Conservation (phyloP, 768 basidiomycete species). For the Podaxis sp. region DNA sequence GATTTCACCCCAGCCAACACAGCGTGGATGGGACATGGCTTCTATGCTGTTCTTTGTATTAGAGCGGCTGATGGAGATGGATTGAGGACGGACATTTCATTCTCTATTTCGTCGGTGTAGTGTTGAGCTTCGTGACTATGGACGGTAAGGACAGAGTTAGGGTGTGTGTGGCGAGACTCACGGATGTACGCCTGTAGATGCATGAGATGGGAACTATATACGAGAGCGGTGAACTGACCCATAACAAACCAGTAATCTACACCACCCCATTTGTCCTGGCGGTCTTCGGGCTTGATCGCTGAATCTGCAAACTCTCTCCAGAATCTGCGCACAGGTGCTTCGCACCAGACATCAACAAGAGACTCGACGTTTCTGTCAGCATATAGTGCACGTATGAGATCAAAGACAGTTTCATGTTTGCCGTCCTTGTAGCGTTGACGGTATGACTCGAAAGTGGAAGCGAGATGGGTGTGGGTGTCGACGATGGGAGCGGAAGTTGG, state of each 20-base stretch:
- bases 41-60: conserved; percentile 45
- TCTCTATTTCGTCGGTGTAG: conserved; percentile 70
- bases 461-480: conserved; percentile 87
- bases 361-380: conserved; percentile 54
- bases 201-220: conserved; percentile 3
- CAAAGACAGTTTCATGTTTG: conserved; percentile 54
- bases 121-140: conserved; percentile 67
- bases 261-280: conserved; percentile 58
- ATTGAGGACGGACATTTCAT: conserved; percentile 51
- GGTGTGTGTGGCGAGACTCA: conserved; percentile 32
- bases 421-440: conserved; percentile 54
- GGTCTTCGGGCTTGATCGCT: conserved; percentile 50
- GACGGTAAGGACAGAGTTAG: conserved; percentile 1
- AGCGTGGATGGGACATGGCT: conserved; percentile 78
- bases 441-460: conserved; percentile 70
- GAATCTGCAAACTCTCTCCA: conserved; percentile 80
- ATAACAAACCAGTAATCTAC: conserved; percentile 84
- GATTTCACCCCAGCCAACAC: conserved; percentile 89
- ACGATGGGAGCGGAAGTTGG: conserved; percentile 48
- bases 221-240: conserved; percentile 43
- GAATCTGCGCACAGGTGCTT: conserved; percentile 60
- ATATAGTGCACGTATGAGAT: conserved; percentile 68
- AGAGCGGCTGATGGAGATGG: not conserved
- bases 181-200: conserved; percentile 66
- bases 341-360: conserved; percentile 89